Conservation (phyloP, 805 yeast species). For the Myxozyma sirexii region DNA sequence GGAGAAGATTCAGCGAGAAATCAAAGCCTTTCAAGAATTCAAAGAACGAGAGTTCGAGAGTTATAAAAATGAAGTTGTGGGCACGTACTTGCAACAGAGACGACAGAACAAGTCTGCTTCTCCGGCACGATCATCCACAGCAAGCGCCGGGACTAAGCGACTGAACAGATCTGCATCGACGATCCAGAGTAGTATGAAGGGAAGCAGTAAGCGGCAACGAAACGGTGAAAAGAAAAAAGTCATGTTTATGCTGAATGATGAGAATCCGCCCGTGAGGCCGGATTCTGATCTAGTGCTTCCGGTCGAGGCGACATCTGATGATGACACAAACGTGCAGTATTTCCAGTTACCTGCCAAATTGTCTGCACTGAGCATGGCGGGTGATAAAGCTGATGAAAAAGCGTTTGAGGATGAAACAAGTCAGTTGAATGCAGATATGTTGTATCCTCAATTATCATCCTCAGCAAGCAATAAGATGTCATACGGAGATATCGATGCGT, state of each 20-base stretch:
- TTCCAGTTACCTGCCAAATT: slow-evolving; percentile 17
- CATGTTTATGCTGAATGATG: slow-evolving; percentile 25
- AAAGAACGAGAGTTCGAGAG: slow-evolving; percentile 25
- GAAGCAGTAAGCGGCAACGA: slow-evolving; percentile 22
- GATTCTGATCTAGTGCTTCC: slow-evolving; percentile 24
- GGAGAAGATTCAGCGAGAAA: slow-evolving; percentile 19
- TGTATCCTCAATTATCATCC: neutral
- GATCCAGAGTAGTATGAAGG: slow-evolving; percentile 23
- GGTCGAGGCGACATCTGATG: neutral
- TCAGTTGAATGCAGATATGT: neutral
- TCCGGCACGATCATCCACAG: neutral
- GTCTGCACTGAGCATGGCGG: slow-evolving; percentile 7
- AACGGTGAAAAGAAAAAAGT: slow-evolving; percentile 28
- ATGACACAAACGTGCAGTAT: slow-evolving; percentile 9
- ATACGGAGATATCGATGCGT: neutral
- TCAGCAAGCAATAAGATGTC: neutral
- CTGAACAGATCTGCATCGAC: neutral
- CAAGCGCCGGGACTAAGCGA: slow-evolving; percentile 2
- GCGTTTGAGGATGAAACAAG: slow-evolving; percentile 19
- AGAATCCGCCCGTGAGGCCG: slow-evolving; percentile 31
- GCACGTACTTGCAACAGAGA: slow-evolving; percentile 2
- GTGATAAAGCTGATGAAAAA: slow-evolving; percentile 8
- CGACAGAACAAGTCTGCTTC: neutral
- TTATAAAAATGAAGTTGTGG: slow-evolving; percentile 19
- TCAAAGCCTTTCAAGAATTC: slow-evolving; percentile 15